Evolutionary conservation across 768 basidiomycete genomes (phyloP), one percentile per base, ranked within the genome.

Genomic region (Lactarius deliciosus): DNA sequence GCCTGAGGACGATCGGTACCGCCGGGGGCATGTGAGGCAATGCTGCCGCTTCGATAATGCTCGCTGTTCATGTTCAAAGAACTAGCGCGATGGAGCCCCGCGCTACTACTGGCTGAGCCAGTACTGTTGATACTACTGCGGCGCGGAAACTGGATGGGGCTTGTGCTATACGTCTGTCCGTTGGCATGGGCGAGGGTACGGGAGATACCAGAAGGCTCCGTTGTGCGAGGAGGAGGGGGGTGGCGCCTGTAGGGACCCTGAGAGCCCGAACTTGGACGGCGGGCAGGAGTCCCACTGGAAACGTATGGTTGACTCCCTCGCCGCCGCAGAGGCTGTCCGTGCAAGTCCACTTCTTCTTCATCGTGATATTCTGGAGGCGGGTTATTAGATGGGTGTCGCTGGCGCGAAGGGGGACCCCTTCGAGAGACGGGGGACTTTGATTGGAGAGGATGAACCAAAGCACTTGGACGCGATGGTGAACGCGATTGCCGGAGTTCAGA

Each of bases 141-240:
- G 77, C 1, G 80, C 79, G 66, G 74, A 73, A 25, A 68, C 77
- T 84, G 55, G 57, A 87, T 13, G 64, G 74, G 47, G 77, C 28
- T 30, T n/a, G 53, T 15, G 41, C 8, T 54, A 79, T 5, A 75
- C 77, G 20, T 82, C 85, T 69, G 73, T 71, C 25, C 72, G 76
- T 30, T 85, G 45, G 68, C 68, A 30, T 66, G 60, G 38, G 64
- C 55, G 2, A 68, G 34, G 43, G 68, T 66, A 53, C 68, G 68
- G 30, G 68, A 68, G 22, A 68, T 50, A 40, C 68, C 68, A 20
- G 68, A 68, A 22, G 66, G 66, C 18, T 68, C 66, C 16, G 57
- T 11, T 20, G 50, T 2, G 62, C 50, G 61, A 13, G 61, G 57
- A 43, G 8, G 61, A 13, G 61, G 57, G 36, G 8, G 41, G 11